Conservation (phyloP, 116 monocot species). For the Dioscorea cayenensis region DNA sequence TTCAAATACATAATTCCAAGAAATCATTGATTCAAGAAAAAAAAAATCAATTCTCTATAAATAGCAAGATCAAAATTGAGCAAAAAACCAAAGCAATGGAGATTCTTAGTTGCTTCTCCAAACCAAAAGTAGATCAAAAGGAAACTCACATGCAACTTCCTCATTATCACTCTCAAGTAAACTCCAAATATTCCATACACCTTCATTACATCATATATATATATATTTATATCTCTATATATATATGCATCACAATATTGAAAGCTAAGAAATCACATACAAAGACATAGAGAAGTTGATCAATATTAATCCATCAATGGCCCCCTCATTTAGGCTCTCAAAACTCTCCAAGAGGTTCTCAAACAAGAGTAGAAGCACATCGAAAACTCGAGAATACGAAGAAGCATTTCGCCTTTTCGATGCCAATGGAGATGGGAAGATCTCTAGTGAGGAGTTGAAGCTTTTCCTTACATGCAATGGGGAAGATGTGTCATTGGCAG, state of each 20-base stretch:
- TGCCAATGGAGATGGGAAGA: conserved; percentile 37
- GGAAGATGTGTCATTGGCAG: conserved; percentile 11
- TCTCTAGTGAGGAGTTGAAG: conserved; percentile 38
- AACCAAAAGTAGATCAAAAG: neutral
- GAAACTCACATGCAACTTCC: conserved; percentile 2
- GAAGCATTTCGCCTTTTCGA: conserved; percentile 37
- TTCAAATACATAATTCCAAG: too few species aligned
- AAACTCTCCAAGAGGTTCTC: conserved; percentile 16
- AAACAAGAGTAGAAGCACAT: conserved; percentile 2
- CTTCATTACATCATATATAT: neutral
- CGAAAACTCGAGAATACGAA: neutral
- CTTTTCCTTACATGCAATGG: conserved; percentile 22
- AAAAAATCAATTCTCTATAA: neutral
- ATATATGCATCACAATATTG: neutral
- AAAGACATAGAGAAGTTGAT: neutral
- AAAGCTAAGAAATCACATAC: neutral
- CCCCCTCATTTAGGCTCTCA: neutral
- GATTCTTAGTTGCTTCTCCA: neutral
- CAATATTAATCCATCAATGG: neutral
- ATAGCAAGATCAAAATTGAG: neutral
- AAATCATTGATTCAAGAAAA: too few species aligned
- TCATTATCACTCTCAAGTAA: neutral
- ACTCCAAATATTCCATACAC: neutral
- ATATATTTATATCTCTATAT: neutral
- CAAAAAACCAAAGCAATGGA: neutral